A percentile compares a stretch with the other conserved stretches of the same genome.
Evolutionary conservation across 805 yeast species (phyloP).

Genomic region (Yarrowia alimentaria): DNA sequence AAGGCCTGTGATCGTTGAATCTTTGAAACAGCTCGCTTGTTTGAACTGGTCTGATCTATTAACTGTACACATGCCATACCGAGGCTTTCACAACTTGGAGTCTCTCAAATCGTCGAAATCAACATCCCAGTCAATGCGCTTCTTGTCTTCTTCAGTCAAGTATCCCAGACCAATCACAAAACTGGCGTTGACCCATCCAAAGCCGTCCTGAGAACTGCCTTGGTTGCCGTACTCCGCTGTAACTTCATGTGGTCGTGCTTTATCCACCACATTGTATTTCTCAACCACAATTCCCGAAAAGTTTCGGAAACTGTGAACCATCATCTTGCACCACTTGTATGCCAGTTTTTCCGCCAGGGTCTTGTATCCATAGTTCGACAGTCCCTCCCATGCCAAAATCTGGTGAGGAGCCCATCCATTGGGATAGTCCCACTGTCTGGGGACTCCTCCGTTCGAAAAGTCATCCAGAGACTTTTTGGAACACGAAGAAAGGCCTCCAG

Average conservation of each 20-base stretch:
- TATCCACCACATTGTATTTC: constrained; percentile 84
- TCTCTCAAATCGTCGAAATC: too few species aligned
- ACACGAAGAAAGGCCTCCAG: constrained; percentile 88
- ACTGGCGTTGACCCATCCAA: constrained; percentile 97
- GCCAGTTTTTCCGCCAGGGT: constrained; percentile 67
- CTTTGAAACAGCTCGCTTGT: too few species aligned
- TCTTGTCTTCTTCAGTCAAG: constrained; percentile 61
- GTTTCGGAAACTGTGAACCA: constrained; percentile 87
- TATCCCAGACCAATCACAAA: constrained; percentile 69
- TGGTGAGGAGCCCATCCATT: constrained; percentile 99
- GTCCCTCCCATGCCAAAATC: constrained; percentile 88
- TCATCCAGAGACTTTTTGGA: constrained; percentile 60
- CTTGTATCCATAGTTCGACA: constrained; percentile 65
- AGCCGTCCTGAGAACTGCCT: constrained; percentile 97
- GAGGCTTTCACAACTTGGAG: too few species aligned
- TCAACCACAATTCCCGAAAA: constrained; percentile 94
- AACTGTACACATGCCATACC: too few species aligned
- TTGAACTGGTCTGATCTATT: too few species aligned
- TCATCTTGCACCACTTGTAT: constrained; percentile 84
- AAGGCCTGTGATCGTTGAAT: too few species aligned
- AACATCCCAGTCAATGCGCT: too few species aligned
- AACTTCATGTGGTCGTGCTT: constrained; percentile 82
- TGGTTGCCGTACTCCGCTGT: constrained; percentile 97
- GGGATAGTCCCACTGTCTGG: constrained; percentile 97
- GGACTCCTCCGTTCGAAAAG: too few species aligned